phyloP scores from a whole-genome alignment of 2,329 filamentous ascomycete genomes.

The Ascochyta rabiei region DNA sequence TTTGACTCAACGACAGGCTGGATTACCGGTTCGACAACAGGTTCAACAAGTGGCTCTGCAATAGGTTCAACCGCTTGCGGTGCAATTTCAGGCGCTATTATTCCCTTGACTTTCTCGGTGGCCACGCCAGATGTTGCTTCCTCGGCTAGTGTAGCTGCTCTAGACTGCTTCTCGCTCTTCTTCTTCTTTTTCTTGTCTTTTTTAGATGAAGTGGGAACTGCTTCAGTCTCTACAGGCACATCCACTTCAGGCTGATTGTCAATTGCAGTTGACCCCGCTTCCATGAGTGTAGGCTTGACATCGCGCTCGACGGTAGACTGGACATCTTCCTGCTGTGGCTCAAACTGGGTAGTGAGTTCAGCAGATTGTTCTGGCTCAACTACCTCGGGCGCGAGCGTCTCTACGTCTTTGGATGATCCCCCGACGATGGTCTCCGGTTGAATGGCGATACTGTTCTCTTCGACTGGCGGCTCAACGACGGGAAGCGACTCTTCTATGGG shows the following conservation, averaged over 20 bases:
- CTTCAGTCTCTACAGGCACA: background rate
- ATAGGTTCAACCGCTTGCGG: background rate
- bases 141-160: conserved; percentile 3
- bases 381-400: background rate
- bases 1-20: background rate
- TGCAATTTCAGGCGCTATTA: background rate
- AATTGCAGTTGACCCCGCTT: background rate
- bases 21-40: background rate
- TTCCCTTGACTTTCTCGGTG: background rate
- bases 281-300: background rate
- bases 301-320: background rate
- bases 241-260: background rate
- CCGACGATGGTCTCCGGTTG: background rate
- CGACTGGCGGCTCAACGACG: background rate
- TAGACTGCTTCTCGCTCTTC: conserved; percentile 28
- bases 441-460: background rate
- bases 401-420: background rate
- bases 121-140: background rate
- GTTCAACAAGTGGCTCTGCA: background rate
- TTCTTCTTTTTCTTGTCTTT: conserved; percentile 27
- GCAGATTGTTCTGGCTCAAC: background rate
- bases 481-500: conserved; percentile 12
- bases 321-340: conserved; percentile 6
- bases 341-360: conserved; percentile 7
- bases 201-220: conserved; percentile 1